Base-by-base conservation (phyloP, 768 basidiomycete genomes). In the Boletus insuetus region DNA sequence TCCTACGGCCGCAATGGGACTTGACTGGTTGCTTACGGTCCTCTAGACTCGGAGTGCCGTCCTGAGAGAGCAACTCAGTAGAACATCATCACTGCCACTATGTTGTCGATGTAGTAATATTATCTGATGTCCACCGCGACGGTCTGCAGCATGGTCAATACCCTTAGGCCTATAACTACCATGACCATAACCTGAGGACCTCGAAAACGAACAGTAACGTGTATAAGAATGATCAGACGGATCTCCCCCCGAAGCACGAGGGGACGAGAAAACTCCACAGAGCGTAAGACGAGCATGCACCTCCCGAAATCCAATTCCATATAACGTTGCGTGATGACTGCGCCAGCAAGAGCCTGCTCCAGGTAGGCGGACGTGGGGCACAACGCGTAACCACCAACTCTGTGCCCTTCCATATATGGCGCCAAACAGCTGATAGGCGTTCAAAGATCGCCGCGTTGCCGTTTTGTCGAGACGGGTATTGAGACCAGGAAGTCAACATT, bases 351-450 rank as follows among this genome's bases (percentile, higher is more conserved):
- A 0, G 74, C 80, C 40, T 82, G 77, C 58, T 87, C 85, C 13
- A 83, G 64, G 58, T 86, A 86, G 2, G 86, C 77, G 0, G 85
- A 86, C 1, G 83, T 86, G 10, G 87, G 86, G 58, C 86, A 87
- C 6, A 87, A 73, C 0, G 82, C 74, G 34, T 75, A 51, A 4
- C 77, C 81, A 6, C 75, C 79, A 7, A 88, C 84, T n/a, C 63
- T 72, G 54, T 89, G 87, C 0, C 85, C 84, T 20, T 66, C 56
- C 7, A 89, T 82, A 53, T 74, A 77, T 14, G 61, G 55, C 13
- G 73, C 74, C 8, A 88, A 52, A 41, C 68, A 61, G 5, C 55
- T 50, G n/a, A 84, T 75, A 0, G 84, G 79, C 0, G 80, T 82
- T 84, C 78, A 61, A 84, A 85, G 39, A 77, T 72, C 1, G 82